A percentile compares a stretch with the other conserved stretches of the same genome.
These are phyloP conservation scores for Xylariaceae sp. DNA, from an alignment of 2,329 filamentous ascomycete species.

Conservation along the genomic window DNA sequence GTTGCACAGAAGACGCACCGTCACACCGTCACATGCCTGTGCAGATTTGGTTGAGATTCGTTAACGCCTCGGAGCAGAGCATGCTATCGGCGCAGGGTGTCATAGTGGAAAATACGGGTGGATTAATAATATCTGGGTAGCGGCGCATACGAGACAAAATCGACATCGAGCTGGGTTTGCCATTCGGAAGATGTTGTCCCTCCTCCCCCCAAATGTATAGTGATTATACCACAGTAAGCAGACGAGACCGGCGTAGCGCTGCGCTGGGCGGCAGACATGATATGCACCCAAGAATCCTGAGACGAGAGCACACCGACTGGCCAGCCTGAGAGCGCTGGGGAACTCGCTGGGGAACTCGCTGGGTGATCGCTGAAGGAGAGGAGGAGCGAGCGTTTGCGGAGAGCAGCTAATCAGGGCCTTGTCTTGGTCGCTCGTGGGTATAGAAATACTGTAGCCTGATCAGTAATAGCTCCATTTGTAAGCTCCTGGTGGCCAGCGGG, in stretches of 20 bases:
- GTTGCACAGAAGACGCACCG: slow-evolving; percentile 9
- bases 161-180: slow-evolving; percentile 16
- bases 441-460: slow-evolving; percentile 10
- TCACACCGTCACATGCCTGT: slow-evolving; percentile 7
- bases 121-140: slow-evolving; percentile 12
- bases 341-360: not conserved
- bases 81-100: slow-evolving; percentile 11
- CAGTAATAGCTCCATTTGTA: slow-evolving; percentile 9
- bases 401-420: slow-evolving; percentile 16
- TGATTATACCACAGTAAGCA: slow-evolving; percentile 15
- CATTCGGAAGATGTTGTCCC: slow-evolving; percentile 23
- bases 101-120: slow-evolving; percentile 4
- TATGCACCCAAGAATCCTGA: not conserved
- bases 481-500: too few relatives aligned
- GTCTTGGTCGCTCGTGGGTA: slow-evolving; percentile 15
- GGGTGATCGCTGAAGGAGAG: not conserved
- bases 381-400: slow-evolving; percentile 6
- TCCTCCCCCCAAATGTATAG: slow-evolving; percentile 25
- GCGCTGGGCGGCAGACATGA: slow-evolving; percentile 10
- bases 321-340: not conserved
- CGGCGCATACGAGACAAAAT: slow-evolving; percentile 8
- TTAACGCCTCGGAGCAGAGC: slow-evolving; percentile 21
- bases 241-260: slow-evolving; percentile 14
- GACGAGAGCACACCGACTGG: not conserved
- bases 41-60: slow-evolving; percentile 5